These are phyloP conservation scores for Agrostemma githago DNA, from an alignment of 148 eudicot species.

Conservation along the genomic window DNA sequence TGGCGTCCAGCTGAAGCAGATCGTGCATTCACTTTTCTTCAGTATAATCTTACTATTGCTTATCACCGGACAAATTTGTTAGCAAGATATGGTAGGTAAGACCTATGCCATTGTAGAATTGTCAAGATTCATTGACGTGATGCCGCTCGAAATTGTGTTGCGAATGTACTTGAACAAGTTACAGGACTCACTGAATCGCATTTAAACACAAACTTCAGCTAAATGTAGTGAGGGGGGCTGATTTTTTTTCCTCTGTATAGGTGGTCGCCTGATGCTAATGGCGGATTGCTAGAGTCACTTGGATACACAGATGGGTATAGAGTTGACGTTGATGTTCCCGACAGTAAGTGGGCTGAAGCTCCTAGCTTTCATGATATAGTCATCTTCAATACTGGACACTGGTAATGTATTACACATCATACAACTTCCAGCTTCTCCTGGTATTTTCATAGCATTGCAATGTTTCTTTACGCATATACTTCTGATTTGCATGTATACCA, in stretches of 20 bases:
- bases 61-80: constrained; percentile 91
- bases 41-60: constrained; percentile 81
- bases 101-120: constrained; percentile 14
- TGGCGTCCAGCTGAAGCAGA: constrained; percentile 99
- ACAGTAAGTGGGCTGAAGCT: constrained; percentile 81
- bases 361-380: constrained; percentile 78
- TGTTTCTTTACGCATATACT: neutral
- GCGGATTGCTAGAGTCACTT: constrained; percentile 66
- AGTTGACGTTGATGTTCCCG: constrained; percentile 86
- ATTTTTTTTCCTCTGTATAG: constrained; percentile 28
- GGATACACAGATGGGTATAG: constrained; percentile 91
- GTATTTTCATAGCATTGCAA: neutral
- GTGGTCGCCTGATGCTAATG: constrained; percentile 63
- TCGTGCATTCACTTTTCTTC: constrained; percentile 84
- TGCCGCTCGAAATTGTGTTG: neutral
- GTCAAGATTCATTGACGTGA: neutral
- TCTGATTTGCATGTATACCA: neutral
- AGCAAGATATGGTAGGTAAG: constrained; percentile 99
- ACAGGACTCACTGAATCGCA: neutral
- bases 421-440: neutral
- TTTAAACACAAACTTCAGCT: neutral
- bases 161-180: neutral
- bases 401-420: constrained; percentile 42
- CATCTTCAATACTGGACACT: constrained; percentile 89
- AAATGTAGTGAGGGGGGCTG: neutral